These are phyloP conservation scores for Ciborinia camelliae DNA, from an alignment of 2,329 filamentous ascomycete species.

Conservation along the genomic window DNA sequence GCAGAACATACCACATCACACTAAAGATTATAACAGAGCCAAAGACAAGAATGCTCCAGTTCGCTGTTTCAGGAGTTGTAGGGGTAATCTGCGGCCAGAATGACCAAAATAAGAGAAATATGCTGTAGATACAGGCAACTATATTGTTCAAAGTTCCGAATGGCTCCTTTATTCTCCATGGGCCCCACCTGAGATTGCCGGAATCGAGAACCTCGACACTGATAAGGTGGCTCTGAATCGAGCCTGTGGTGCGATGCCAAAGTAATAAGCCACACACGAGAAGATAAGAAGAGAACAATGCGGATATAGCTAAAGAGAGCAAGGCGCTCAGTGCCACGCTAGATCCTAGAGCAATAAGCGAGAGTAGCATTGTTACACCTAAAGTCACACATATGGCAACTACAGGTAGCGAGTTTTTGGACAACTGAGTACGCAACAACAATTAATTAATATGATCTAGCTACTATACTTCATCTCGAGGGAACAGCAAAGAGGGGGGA, in stretches of 20 bases:
- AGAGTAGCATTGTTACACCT: slow-evolving; percentile 29
- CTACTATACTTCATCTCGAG: too few relatives aligned
- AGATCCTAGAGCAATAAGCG: slow-evolving; percentile 49
- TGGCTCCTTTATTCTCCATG: slow-evolving; percentile 32
- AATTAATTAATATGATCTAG: too few relatives aligned
- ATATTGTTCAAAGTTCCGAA: slow-evolving; percentile 43
- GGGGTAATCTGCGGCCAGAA: slow-evolving; percentile 45
- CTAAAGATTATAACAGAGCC: slow-evolving; percentile 13
- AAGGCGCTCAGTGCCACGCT: slow-evolving; percentile 50
- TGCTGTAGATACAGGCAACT: slow-evolving; percentile 43
- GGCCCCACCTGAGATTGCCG: slow-evolving; percentile 9
- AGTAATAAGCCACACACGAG: background rate
- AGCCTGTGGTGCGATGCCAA: slow-evolving; percentile 3
- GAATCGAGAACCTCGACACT: slow-evolving; percentile 1
- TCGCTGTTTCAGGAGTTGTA: slow-evolving; percentile 44
- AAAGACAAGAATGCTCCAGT: slow-evolving; percentile 37
- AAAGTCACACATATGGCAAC: too few relatives aligned
- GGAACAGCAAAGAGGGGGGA: too few relatives aligned
- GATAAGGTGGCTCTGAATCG: background rate
- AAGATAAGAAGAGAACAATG: slow-evolving; percentile 43
- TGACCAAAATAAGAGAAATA: slow-evolving; percentile 41
- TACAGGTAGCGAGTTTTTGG: too few relatives aligned
- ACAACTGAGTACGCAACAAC: too few relatives aligned
- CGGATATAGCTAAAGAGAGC: slow-evolving; percentile 46
- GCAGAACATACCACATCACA: slow-evolving; percentile 16